Base-by-base conservation (phyloP, 75 land plant genomes). In the Sequoia sempervirens region DNA sequence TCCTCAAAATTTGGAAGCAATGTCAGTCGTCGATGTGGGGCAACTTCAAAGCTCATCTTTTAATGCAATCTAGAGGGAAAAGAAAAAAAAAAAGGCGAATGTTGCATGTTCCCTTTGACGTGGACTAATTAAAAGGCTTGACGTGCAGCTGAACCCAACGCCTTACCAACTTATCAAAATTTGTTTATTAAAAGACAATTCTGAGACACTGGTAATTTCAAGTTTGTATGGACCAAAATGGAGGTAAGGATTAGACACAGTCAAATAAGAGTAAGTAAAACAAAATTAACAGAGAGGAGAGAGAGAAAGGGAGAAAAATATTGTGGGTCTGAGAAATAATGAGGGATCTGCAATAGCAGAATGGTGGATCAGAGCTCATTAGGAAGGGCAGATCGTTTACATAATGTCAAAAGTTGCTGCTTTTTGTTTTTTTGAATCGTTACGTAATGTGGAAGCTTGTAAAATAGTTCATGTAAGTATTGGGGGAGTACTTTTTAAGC, bases 161-260 rank as follows among this genome's bases (percentile, higher is more conserved):
- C n/a, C 64, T 68, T 26, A 68, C 72, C 72, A n/a, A 68, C 72
- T 68, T 28, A 68, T 9, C 72, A 68, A 1, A 68, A 68, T 23
- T 61, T 70, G 32, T 30, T 68, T 68, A n/a, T 8, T 10, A 28
- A 0, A 70, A 1, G 3, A 2, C 30, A 70, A 70, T 30, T 30
- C 32, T 70, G 37, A 20, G 8, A 26, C 66, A 23, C 7, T 6
- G n/a, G n/a, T 61, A 61, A 23, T 23, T 61, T 23, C 0, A 61
- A 70, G 73, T 70, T 70, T 70, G 36, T 70, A 70, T 70, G 73
- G 73, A 70, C n/a, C 73, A 32, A 70, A 70, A 70, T 70, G 73
- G 36, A 70, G 32, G 73, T 61, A 17, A 20, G 66, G 66, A 23
- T 23, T 5, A 6, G 26, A 20, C 66, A 61, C 5, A 58, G 66